Percentiles rank a stretch among this genome's conserved stretches.
Conservation (phyloP, 306 rosid genomes). For the Cicer pinnatifidum region DNA sequence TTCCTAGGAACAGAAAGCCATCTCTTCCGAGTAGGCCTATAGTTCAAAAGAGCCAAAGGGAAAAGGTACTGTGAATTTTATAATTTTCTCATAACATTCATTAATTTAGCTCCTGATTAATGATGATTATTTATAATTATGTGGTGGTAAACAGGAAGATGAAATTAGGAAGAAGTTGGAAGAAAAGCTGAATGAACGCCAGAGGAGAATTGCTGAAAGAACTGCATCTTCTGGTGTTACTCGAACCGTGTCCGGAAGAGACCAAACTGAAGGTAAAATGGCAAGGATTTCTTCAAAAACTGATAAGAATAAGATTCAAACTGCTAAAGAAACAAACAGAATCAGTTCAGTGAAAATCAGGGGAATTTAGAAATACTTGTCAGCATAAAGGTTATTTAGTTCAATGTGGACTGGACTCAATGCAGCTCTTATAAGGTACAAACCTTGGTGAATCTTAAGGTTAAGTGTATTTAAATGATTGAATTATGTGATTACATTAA, state of each 20-base stretch:
- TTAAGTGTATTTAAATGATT: slow-evolving; percentile 40
- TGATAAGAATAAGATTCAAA: slow-evolving; percentile 52
- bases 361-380: slow-evolving; percentile 47
- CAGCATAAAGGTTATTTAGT: slow-evolving; percentile 2
- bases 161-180: slow-evolving; percentile 67
- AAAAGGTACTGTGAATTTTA: slow-evolving; percentile 51
- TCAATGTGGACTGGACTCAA: neutral
- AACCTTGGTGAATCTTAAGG: slow-evolving; percentile 10
- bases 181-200: slow-evolving; percentile 56
- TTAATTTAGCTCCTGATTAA: slow-evolving; percentile 31
- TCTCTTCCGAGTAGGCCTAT: slow-evolving; percentile 50
- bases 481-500: slow-evolving; percentile 20
- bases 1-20: slow-evolving; percentile 47
- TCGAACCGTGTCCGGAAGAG: slow-evolving; percentile 41
- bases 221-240: slow-evolving; percentile 55
- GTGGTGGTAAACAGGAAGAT: slow-evolving; percentile 60
- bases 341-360: slow-evolving; percentile 52
- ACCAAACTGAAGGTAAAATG: slow-evolving; percentile 45
- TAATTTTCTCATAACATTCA: neutral
- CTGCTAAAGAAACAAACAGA: slow-evolving; percentile 49
- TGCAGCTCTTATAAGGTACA: slow-evolving; percentile 12
- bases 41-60: slow-evolving; percentile 66
- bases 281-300: slow-evolving; percentile 47
- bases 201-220: slow-evolving; percentile 72
- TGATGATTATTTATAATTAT: neutral